phyloP scores from a whole-genome alignment of 208 protist genomes.

The Leptomonas pyrrhocoris region DNA sequence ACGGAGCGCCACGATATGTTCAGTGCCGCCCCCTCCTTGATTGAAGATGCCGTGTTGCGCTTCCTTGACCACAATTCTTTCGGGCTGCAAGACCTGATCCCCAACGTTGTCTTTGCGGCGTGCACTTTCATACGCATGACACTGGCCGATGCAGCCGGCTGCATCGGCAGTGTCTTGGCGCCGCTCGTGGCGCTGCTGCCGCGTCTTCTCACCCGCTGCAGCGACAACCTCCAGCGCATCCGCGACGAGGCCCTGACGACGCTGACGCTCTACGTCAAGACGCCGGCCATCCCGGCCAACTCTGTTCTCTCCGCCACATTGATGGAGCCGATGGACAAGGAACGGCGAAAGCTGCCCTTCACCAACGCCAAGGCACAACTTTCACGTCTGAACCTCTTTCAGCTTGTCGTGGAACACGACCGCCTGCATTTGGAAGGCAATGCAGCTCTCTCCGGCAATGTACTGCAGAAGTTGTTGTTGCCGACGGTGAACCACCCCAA shows the following conservation, averaged over 20 bases:
- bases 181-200: conserved; percentile 69
- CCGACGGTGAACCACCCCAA: conserved; percentile 80
- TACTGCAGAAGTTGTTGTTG: conserved; percentile 70
- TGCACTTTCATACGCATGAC: conserved; percentile 74
- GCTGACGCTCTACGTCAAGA: conserved; percentile 61
- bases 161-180: conserved; percentile 39
- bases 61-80: conserved; percentile 76
- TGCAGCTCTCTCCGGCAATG: conserved; percentile 14
- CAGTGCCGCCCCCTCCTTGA: conserved; percentile 9
- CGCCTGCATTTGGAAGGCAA: conserved; percentile 21
- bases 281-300: conserved; percentile 30
- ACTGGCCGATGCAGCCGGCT: conserved; percentile 50
- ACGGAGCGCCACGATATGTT: conserved; percentile 41
- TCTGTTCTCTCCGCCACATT: conserved; percentile 55
- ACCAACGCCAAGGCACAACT: conserved; percentile 68
- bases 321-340: conserved; percentile 73
- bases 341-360: conserved; percentile 59
- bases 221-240: conserved; percentile 66
- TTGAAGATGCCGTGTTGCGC: conserved; percentile 76
- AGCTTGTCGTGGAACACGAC: conserved; percentile 35
- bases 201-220: conserved; percentile 73
- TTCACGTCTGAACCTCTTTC: conserved; percentile 61
- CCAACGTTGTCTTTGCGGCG: conserved; percentile 71
- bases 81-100: conserved; percentile 84
- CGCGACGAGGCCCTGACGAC: conserved; percentile 75